A percentile compares a stretch with the other conserved stretches of the same genome.
Conservation (phyloP, 2,329 filamentous ascomycete species). For the Bisporella sp. region DNA sequence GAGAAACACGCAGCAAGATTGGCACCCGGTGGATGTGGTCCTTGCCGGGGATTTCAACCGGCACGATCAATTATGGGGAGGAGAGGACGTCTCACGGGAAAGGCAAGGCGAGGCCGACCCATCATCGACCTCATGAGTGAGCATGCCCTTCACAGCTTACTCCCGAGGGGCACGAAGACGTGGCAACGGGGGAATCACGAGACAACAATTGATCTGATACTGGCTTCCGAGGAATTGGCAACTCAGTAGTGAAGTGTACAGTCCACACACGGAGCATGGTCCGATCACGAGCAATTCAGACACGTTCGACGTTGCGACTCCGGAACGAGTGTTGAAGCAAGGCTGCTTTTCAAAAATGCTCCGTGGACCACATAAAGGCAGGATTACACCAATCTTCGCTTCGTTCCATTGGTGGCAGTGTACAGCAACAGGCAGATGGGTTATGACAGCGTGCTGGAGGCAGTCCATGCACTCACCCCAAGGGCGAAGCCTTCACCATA, state of each 20-base stretch:
- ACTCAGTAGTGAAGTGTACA: conserved; percentile 12
- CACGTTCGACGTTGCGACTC: conserved; percentile 21
- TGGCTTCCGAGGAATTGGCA: conserved; percentile 18
- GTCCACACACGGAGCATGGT: conserved; percentile 22
- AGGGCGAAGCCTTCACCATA: conserved; percentile 22
- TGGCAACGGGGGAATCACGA: conserved; percentile 13
- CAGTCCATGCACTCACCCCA: conserved; percentile 13
- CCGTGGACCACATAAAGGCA: conserved; percentile 10
- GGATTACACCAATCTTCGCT: conserved; percentile 1
- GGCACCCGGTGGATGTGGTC: neutral
- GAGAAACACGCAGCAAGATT: conserved; percentile 1
- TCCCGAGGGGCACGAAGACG: conserved; percentile 29
- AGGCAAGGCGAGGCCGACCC: conserved; percentile 29
- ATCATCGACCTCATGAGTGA: conserved; percentile 29
- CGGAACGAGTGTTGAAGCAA: conserved; percentile 6
- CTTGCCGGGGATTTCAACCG: neutral
- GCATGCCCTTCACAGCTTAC: conserved; percentile 25
- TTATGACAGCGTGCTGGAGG: conserved; percentile 12
- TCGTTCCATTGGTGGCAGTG: conserved; percentile 1
- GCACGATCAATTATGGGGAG: neutral
- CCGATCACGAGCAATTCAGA: conserved; percentile 28
- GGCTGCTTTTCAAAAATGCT: conserved; percentile 23
- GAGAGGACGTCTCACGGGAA: neutral
- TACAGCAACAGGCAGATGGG: conserved; percentile 11
- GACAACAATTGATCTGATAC: conserved; percentile 23